Base-by-base conservation (phyloP, 345 rosid species). In the Streptanthus diversifolius region DNA sequence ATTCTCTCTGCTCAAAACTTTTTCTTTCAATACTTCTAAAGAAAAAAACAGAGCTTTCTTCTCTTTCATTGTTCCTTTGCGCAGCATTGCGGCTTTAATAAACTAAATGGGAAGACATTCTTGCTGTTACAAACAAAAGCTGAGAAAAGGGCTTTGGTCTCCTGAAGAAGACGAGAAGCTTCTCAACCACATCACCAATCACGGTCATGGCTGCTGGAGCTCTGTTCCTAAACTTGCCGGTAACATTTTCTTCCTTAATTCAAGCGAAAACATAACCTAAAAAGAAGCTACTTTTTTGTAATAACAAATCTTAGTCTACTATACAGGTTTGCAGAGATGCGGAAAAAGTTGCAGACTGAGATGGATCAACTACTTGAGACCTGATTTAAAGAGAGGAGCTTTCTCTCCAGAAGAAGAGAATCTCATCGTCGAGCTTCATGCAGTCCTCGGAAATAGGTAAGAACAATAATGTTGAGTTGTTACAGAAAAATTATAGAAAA, bases 131-230 rank as follows among this genome's bases (percentile, higher is more conserved):
- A 86, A 84, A 80, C 93, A 86, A 84, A 88, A 88, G 80, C 79
- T 88, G 47, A 82, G 92, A 72, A 90, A 90, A 80, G 96, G 96
- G 56, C 83, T 90, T 45, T 90, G 96, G 96, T 90, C 93, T 41
- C 96, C 93, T 17, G 96, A 90, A 66, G 96, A 90, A 85, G 93
- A 90, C 56, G 96, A 86, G 84, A 90, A 86, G 51, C 91, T 90
- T 68, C 87, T 88, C 29, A 83, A 74, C 79, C 80, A 86, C 68
- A 88, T 90, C 43, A 82, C 87, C 10, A 85, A 81, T 62, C 85
- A 84, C 37, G 96, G 96, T 3, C 91, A 82, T 79, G 96, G 93
- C 9, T 90, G 93, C 45, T 90, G 96, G 96, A 88, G 96, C 71
- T 85, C 93, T 75, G 96, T 90, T 70, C 96, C 96, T 44, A 88